Base-by-base conservation (phyloP, 345 rosid genomes). In the Pseudoturritis turrita region DNA sequence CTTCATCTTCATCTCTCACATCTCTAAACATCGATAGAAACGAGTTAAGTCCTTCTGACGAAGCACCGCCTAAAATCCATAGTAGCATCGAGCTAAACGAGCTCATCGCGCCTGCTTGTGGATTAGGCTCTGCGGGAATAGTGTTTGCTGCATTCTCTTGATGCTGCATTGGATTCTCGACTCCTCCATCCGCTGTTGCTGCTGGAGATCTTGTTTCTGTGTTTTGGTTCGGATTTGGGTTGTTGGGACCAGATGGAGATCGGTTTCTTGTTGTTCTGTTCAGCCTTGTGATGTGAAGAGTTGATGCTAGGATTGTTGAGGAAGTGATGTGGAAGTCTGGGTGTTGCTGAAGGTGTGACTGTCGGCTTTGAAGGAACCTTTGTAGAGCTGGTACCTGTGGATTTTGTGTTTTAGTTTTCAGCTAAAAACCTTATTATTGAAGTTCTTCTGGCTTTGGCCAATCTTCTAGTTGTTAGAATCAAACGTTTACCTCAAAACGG, bases 51-150 rank as follows among this genome's bases (percentile, higher is more conserved):
- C 98, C 90, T 80, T 96, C 95, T 2, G 87, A 83, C 13, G 99
- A 89, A 53, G 98, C 98, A 61, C 98, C 99, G 18, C 99, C 98
- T 75, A 96, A 69, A 73, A 96, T 92, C 97, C 97, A 88, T 56
- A 96, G 74, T 79, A 96, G 70, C 72, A 96, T 70, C 7, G 99
- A 96, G 39, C 91, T 88, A 37, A 96, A 82, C 0, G 98, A 88
- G 84, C 84, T 95, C 96, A 88, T 82, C 3, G 83, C 79, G 18
- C 96, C 91, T 0, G 94, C 81, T 77, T 81, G 85, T 1, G 83
- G 64, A 45, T 78, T 86, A 11, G 84, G 63, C 76, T 82, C 93
- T 4, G 83, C 80, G 60, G 74, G 91, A 60, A 25, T 81, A 52
- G 79, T 46, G 73, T 81, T 86, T 9, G 81, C 63, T 60, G 79